Evolutionary conservation across 129 eudicot genomes (phyloP).

Genomic region (sunflower (Helianthus annuus)): HanXRQr2.0-SUNRISE NC_035437.2:147289234-147289733

Average conservation of each 20-base stretch:
- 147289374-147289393: constrained; percentile 61
- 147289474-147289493: too few species aligned
- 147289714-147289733: neutral
- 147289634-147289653: neutral
- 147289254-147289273: too few species aligned
- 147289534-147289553: constrained; percentile 54
- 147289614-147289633: constrained; percentile 8
- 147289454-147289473: too few species aligned
- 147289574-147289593: constrained; percentile 81
- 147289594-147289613: neutral
- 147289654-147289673: neutral
- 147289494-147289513: neutral
- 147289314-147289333: constrained; percentile 30
- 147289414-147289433: constrained; percentile 50
- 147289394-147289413: constrained; percentile 64
- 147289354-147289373: constrained; percentile 51
- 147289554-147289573: constrained; percentile 71
- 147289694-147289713: constrained; percentile 15
- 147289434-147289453: neutral
- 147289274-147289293: neutral
- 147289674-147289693: constrained; percentile 21
- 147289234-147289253: too few species aligned
- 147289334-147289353: constrained; percentile 33
- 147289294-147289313: constrained; percentile 46
- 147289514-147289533: neutral